These are phyloP conservation scores for Aspergillus sojae DNA, from an alignment of 2,329 filamentous ascomycete genomes.

Conservation along the genomic window DNA sequence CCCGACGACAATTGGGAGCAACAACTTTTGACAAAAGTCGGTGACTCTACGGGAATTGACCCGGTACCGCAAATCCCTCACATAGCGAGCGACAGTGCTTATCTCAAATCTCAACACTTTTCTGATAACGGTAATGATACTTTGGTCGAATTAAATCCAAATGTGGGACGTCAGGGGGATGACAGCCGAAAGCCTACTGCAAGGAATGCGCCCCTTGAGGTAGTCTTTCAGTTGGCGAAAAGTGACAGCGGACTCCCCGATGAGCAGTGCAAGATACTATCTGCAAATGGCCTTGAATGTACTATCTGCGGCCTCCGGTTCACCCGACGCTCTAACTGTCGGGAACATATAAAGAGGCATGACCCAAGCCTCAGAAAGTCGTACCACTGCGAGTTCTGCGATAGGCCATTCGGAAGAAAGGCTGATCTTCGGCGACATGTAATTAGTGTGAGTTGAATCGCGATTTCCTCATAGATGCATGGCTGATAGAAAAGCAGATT, in stretches of 20 bases:
- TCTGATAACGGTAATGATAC: not conserved
- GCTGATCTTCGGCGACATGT: slow-evolving; percentile 70
- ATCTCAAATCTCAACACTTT: not conserved
- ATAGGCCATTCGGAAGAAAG: slow-evolving; percentile 77
- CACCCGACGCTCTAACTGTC: slow-evolving; percentile 82
- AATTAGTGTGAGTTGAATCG: slow-evolving; percentile 50
- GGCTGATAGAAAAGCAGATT: slow-evolving; percentile 61
- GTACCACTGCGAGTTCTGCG: slow-evolving; percentile 71
- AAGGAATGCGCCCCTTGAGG: slow-evolving; percentile 8
- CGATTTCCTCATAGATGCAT: not conserved
- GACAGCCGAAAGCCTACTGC: slow-evolving; percentile 5
- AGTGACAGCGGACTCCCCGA: not conserved
- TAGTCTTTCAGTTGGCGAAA: slow-evolving; percentile 16
- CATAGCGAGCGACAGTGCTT: not conserved
- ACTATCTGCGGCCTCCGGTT: slow-evolving; percentile 77
- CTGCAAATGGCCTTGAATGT: slow-evolving; percentile 70
- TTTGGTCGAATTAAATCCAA: slow-evolving; percentile 5
- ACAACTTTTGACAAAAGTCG: slow-evolving; percentile 10
- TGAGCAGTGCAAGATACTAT: slow-evolving; percentile 24
- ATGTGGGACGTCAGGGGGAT: not conserved
- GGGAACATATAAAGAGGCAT: slow-evolving; percentile 83
- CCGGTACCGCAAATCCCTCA: slow-evolving; percentile 12
- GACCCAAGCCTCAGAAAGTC: slow-evolving; percentile 72
- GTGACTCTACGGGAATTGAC: not conserved
- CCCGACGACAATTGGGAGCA: slow-evolving; percentile 22